Percentiles rank a stretch among this genome's conserved stretches.
These are phyloP conservation scores for Rhinocladiella mackenziei DNA, from an alignment of 2,329 filamentous ascomycete species.

Conservation along the genomic window DNA sequence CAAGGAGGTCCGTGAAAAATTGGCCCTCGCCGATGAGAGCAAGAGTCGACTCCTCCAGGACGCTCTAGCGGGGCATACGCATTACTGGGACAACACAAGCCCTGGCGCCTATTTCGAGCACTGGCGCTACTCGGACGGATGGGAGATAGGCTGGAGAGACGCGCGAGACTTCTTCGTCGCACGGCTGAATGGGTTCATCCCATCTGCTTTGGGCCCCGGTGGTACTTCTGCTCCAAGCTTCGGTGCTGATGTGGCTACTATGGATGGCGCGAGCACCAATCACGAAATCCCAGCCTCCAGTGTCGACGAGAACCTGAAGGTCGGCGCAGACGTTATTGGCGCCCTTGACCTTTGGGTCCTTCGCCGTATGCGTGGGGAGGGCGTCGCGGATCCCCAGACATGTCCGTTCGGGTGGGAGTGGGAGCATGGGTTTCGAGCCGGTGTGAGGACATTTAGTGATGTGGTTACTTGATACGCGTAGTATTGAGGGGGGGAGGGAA, in stretches of 20 bases:
- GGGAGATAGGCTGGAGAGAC: conserved; percentile 55
- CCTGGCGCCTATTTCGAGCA: conserved; percentile 50
- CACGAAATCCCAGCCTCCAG: too few species aligned
- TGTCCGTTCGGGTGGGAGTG: conserved; percentile 37
- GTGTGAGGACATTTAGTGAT: conserved; percentile 32
- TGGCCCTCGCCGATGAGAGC: conserved; percentile 41
- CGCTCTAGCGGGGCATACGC: conserved; percentile 43
- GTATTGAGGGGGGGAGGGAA: too few species aligned
- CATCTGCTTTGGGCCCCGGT: conserved; percentile 8
- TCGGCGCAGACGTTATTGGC: conserved; percentile 51
- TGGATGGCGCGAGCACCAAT: too few species aligned
- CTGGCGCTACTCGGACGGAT: conserved; percentile 53
- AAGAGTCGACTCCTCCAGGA: conserved; percentile 36
- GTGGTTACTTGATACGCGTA: too few species aligned
- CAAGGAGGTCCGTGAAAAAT: conserved; percentile 37
- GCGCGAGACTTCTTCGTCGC: conserved; percentile 50
- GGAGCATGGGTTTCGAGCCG: conserved; percentile 40
- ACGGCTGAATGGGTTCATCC: conserved; percentile 35
- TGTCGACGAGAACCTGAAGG: background rate
- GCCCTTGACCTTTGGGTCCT: conserved; percentile 56
- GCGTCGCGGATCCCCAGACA: conserved; percentile 39
- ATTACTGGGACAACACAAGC: conserved; percentile 48
- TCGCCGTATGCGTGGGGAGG: conserved; percentile 52
- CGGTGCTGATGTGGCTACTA: too few species aligned
- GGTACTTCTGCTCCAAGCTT: too few species aligned